Base-by-base conservation (phyloP, 2,329 filamentous ascomycete genomes). In the Pyrenochaeta sp. region DNA sequence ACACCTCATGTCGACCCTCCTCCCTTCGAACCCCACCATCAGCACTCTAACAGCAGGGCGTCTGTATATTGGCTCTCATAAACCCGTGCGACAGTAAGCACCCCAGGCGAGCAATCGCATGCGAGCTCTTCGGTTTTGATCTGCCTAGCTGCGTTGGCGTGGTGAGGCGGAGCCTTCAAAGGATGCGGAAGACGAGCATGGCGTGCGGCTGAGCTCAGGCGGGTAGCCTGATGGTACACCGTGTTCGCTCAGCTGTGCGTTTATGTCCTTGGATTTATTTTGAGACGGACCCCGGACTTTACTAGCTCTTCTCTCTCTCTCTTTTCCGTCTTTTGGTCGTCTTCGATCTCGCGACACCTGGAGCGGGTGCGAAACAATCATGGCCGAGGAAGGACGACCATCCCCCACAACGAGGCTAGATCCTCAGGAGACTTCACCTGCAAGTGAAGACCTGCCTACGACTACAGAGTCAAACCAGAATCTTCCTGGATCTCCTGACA, bases 31-130 rank as follows among this genome's bases (percentile, higher is more conserved):
- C 35, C 22, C 35, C 26, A 14, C 44, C 41, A 32, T 31, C 19
- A 44, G 31, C 31, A 34, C 35, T 44, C 39, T 40, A 29, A 13
- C 19, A 10, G 27, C 27, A 43, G 19, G 26, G 32, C 30, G 30
- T 18, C 28, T 30, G 21, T 14, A 34, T 22, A 31, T 43, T 43
- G 26, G 31, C 14, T n/a, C n/a, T n/a, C 27, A 22, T 15, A 9
- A 21, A 26, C 26, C 19, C 10, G 46, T 50, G 29, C 39, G 31
- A 47, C 46, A 20, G 46, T 53, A 45, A 50, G 46, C 49, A 31
- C 32, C 15, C 23, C 41, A 45, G 29, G 19, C 32, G 31, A 21
- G 35, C 32, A 43, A 43, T 37, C 13, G 24, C 13, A 44, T 45
- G 44, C 36, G 44, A 40, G 42, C 35, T 31, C 37, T 26, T n/a